Evolutionary conservation across 768 basidiomycete genomes (phyloP), one percentile per base, ranked within the genome.

Genomic region (Mrakia gelida): DNA sequence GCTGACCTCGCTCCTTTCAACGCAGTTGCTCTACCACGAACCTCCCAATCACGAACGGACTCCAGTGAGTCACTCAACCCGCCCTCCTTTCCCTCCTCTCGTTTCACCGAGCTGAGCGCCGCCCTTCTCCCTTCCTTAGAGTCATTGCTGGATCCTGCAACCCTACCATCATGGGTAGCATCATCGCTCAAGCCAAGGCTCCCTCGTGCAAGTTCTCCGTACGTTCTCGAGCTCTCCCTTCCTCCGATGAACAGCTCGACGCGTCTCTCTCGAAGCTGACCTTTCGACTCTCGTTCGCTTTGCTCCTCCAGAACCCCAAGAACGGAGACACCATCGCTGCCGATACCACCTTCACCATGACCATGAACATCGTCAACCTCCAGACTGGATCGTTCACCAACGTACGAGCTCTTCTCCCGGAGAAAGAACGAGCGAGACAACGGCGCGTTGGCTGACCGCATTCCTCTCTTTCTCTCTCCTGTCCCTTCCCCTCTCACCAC

Each of bases 311-410:
- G 59, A 45, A 45, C 49, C 75, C 75, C 26, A 49, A 62, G 34
- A 81, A 81, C 75, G 56, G 76, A 26, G 81, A 68, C 18, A 81
- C 84, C 41, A 85, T 91, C 79, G 81, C 84, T 10, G 86, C 87
- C 26, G 85, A 88, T 84, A 81, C 81, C 75, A 81, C 85, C 3
- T 90, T 91, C 84, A 89, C 86, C 10, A 86, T 90, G 81, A 81
- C 82, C 32, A 86, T 91, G 84, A 84, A 82, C 52, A 87, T 89
- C 75, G 80, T 77, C 38, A 82, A 82, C 52, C 73, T 54, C 54
- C 15, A 32, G 59, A n/a, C 38, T 38, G 9, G 32, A 3, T 38
- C 4, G 13, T 13, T 16, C 38, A n/a, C 15, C 38, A 28, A 21
- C 32, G 16, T 45, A 45, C 5, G 45, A 45, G 11, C 45, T 11